Evolutionary conservation across 2,329 filamentous ascomycete species (phyloP).

Genomic region (Hypoxylon sp.): DNA sequence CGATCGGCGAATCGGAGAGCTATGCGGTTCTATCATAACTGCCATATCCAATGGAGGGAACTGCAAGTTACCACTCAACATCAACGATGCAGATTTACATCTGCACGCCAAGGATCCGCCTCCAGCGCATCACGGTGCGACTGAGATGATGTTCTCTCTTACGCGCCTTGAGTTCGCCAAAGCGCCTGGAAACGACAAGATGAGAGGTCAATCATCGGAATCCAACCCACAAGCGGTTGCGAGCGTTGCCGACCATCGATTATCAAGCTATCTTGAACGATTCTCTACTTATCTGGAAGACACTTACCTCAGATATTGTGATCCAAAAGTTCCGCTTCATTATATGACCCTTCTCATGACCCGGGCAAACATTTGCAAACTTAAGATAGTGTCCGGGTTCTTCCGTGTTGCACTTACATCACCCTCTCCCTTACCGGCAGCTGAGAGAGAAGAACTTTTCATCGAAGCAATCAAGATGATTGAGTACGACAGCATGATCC

Average conservation of each 20-base stretch:
- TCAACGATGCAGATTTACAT: constrained; percentile 74
- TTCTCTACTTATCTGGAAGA: constrained; percentile 70
- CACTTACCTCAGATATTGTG: constrained; percentile 70
- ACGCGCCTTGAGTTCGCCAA: constrained; percentile 71
- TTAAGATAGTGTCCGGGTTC: constrained; percentile 69
- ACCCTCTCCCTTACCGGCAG: constrained; percentile 57
- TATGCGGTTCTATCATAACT: constrained; percentile 72
- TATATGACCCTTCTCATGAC: constrained; percentile 73
- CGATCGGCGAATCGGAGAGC: constrained; percentile 78
- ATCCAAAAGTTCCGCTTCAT: constrained; percentile 71
- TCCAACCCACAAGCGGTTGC: constrained; percentile 61
- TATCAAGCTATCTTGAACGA: constrained; percentile 66
- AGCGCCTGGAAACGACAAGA: constrained; percentile 66
- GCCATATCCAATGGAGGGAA: constrained; percentile 69
- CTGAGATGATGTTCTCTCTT: constrained; percentile 73
- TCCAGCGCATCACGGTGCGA: constrained; percentile 64
- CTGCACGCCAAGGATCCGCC: constrained; percentile 70
- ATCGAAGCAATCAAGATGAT: constrained; percentile 70
- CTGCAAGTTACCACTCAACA: constrained; percentile 71
- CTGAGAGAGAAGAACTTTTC: constrained; percentile 68
- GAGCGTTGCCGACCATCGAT: constrained; percentile 66
- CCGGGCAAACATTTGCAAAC: constrained; percentile 68
- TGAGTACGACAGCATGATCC: constrained; percentile 71
- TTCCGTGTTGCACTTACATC: constrained; percentile 63
- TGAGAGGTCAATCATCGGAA: constrained; percentile 53